Base-by-base conservation (phyloP, 2,329 filamentous ascomycete species). In the Thelonectria olida region DNA sequence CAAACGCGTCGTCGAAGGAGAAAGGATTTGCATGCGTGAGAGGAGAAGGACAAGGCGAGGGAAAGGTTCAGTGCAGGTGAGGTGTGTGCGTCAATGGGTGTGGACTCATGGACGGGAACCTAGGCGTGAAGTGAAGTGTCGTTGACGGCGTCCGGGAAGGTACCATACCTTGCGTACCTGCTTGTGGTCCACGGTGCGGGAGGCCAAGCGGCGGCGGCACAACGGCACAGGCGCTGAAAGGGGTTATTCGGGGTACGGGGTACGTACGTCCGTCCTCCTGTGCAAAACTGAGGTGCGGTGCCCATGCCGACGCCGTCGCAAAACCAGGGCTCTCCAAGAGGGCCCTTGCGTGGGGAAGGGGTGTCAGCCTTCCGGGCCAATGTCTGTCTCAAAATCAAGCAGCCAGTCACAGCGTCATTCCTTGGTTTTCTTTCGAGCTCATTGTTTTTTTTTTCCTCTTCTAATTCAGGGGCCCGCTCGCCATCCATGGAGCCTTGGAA, bases 321-420 rank as follows among this genome's bases (percentile, higher is more conserved):
- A 49, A 19, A 36, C 58, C 47, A 53, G 57, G 41, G 47, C 39
- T 15, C 39, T 45, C 38, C 36, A 54, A 58, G 67, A 64, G 67
- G 67, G 64, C 60, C 67, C 50, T 25, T 36, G 59, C 60, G 54
- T 67, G 67, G 66, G 63, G 67, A 67, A 61, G 62, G 62, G 67
- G 36, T 38, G 49, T 51, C 59, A 67, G 54, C n/a, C 28, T 58
- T 54, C 52, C n/a, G n/a, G n/a, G n/a, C n/a, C n/a, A n/a, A n/a
- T 27, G 44, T 54, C 22, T 47, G 13, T 20, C 38, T 27, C 25
- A 34, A 34, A 34, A 34, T 34, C 15, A 10, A 36, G 20, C 31
- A 27, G 31, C 38, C 54, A 38, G 45, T 36, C 51, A 64, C 34
- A 17, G 52, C 20, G 53, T 44, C 56, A 49, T 51, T 62, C 20